Evolutionary conservation across 2,329 filamentous ascomycete species (phyloP), one percentile per base, ranked within the genome.

Genomic region (Fusarium chlamydosporum): DNA sequence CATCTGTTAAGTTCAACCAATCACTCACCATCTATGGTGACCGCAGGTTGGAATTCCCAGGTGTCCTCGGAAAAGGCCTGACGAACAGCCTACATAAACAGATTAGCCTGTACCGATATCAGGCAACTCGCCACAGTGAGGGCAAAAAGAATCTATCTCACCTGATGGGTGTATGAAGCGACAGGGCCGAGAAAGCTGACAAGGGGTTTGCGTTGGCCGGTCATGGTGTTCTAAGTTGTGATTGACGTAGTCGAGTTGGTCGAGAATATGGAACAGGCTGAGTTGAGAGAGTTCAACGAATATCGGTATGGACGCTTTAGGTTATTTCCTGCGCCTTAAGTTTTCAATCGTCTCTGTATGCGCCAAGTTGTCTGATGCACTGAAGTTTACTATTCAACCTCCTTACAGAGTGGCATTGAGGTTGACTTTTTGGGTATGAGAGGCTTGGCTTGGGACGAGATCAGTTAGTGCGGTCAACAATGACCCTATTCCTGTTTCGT

Each of bases 161-260:
- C 83, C 81, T 85, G 83, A 61, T 85, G 83, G 42, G 83, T 83
- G 72, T 85, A 85, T 51, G 83, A 85, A 16, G 83, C 80, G 45
- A 79, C 74, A 31, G 83, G 83, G 20, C 83, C 83, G n/a, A 85
- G 74, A 73, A 83, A 85, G 71, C 81, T 82, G 61, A 85, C 84
- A 34, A 80, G 71, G 15, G 81, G 81, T 67, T 82, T 82, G 48
- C 55, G 41, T 45, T 66, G 62, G 26, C 75, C 68, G 34, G 74
- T 46, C 72, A 76, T 77, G 73, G 65, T 76, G 43, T 34, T 47
- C 51, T 46, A 47, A 46, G 50, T 46, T 48, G 38, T 61, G 56
- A 59, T 63, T 35, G 52, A 53, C 51, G 52, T 57, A 58, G 46
- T 55, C 38, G 52, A 35, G 47, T 59, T 15, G 43, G 54, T 20